Evolutionary conservation across 2,329 filamentous ascomycete species (phyloP).

Genomic region (Talaromyces sp.): DNA sequence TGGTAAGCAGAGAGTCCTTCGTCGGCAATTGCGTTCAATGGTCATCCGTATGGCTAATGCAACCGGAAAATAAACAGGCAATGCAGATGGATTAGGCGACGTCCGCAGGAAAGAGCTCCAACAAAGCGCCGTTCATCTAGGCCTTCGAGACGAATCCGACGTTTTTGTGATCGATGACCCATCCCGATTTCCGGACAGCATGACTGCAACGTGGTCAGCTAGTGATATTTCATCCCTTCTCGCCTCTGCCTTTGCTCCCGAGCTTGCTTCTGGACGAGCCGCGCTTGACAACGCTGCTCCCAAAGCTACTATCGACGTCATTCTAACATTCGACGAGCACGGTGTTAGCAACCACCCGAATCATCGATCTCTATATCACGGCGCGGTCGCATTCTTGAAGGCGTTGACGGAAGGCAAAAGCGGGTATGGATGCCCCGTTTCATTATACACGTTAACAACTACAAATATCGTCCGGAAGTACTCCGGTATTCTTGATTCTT

Average conservation of each 20-base stretch:
- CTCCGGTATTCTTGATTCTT: slow-evolving; percentile 65
- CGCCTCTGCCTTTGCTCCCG: slow-evolving; percentile 66
- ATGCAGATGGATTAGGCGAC: slow-evolving; percentile 82
- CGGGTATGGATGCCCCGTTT: slow-evolving; percentile 67
- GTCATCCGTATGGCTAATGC: neutral
- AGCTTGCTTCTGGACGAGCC: slow-evolving; percentile 39
- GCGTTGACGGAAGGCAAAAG: slow-evolving; percentile 58
- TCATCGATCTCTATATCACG: slow-evolving; percentile 82
- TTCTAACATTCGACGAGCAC: slow-evolving; percentile 81
- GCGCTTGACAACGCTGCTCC: slow-evolving; percentile 39
- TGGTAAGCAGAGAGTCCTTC: slow-evolving; percentile 46
- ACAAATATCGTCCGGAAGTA: slow-evolving; percentile 77
- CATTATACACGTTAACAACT: slow-evolving; percentile 76
- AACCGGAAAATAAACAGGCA: slow-evolving; percentile 47
- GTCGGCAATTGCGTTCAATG: neutral
- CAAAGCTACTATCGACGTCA: slow-evolving; percentile 62
- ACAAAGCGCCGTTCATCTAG: slow-evolving; percentile 71
- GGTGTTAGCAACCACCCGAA: slow-evolving; percentile 90
- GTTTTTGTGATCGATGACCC: slow-evolving; percentile 79
- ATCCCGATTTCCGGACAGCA: slow-evolving; percentile 77
- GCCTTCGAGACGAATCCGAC: slow-evolving; percentile 68
- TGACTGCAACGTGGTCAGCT: slow-evolving; percentile 72
- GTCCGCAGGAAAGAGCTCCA: slow-evolving; percentile 77
- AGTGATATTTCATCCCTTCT: slow-evolving; percentile 66
- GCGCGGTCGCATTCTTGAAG: slow-evolving; percentile 67